Percentiles rank a stretch among this genome's conserved stretches.
These are phyloP conservation scores for Cyphellophora attinorum DNA, from an alignment of 2,329 filamentous ascomycete species.

Conservation along the genomic window DNA sequence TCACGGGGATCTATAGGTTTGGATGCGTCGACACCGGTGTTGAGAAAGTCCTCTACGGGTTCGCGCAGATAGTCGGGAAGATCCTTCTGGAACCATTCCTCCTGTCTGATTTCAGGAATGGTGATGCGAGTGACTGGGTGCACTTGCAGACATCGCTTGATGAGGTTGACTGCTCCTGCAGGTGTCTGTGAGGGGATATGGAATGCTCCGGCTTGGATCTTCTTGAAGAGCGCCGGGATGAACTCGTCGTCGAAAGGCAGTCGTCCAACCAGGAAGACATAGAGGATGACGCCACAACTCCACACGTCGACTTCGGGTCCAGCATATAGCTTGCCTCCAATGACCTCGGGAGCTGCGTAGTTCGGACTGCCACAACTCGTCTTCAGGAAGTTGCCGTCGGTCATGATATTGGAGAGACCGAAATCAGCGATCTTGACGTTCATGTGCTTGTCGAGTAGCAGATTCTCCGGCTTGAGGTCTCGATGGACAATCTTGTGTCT, in stretches of 20 bases:
- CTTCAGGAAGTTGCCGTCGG: slow-evolving; percentile 96
- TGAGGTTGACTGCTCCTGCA: slow-evolving; percentile 66
- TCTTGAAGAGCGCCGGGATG: slow-evolving; percentile 93
- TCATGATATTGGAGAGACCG: slow-evolving; percentile 98
- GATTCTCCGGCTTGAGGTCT: slow-evolving; percentile 93
- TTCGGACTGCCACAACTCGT: slow-evolving; percentile 97
- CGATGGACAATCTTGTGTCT: slow-evolving; percentile 97
- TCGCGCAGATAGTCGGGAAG: slow-evolving; percentile 78
- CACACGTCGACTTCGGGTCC: slow-evolving; percentile 95
- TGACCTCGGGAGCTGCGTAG: slow-evolving; percentile 95
- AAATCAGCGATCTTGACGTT: slow-evolving; percentile 99
- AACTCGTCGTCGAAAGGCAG: slow-evolving; percentile 98
- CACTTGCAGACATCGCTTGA: slow-evolving; percentile 81
- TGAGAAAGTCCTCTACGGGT: slow-evolving; percentile 82
- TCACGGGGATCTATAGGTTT: slow-evolving; percentile 78
- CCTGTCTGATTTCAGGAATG: slow-evolving; percentile 83
- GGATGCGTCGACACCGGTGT: slow-evolving; percentile 87
- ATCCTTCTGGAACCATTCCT: slow-evolving; percentile 88
- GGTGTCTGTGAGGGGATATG: slow-evolving; percentile 88
- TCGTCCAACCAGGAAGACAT: slow-evolving; percentile 54
- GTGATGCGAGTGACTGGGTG: slow-evolving; percentile 86
- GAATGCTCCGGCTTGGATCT: slow-evolving; percentile 91
- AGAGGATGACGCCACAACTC: slow-evolving; percentile 56
- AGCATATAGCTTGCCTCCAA: slow-evolving; percentile 93
- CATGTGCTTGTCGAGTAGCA: slow-evolving; percentile 86